phyloP scores from a whole-genome alignment of 2,329 filamentous ascomycete genomes.

The Paecilomyces sp. region DNA sequence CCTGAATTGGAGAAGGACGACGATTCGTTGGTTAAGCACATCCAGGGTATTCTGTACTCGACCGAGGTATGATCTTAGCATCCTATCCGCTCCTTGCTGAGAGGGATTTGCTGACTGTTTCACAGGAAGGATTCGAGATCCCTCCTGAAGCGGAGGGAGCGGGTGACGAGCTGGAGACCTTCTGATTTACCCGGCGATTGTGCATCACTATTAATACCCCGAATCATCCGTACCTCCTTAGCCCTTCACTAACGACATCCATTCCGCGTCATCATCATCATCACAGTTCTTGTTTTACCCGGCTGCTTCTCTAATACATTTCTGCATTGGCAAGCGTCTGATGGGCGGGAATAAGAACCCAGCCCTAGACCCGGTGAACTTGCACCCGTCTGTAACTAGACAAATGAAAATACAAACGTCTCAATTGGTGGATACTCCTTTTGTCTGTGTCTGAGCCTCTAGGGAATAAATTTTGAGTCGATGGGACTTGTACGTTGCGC shows the following conservation, averaged over 20 bases:
- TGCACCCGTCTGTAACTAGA: not conserved
- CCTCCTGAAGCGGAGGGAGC: conserved; percentile 20
- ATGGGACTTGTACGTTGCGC: no score
- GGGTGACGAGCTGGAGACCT: conserved; percentile 23
- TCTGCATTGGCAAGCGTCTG: not conserved
- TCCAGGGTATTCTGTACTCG: conserved; percentile 94
- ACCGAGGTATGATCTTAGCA: conserved; percentile 62
- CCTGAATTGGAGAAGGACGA: conserved; percentile 93
- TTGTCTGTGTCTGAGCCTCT: no score
- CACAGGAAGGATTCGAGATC: conserved; percentile 26
- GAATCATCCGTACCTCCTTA: not conserved
- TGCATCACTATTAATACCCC: conserved; percentile 19
- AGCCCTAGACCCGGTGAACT: not conserved
- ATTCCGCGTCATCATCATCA: not conserved
- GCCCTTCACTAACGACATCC: not conserved
- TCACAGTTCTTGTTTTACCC: not conserved
- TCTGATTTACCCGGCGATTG: conserved; percentile 12
- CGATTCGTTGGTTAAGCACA: conserved; percentile 84
- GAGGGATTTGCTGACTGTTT: conserved; percentile 3
- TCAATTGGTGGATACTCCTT: not conserved
- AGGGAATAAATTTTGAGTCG: no score
- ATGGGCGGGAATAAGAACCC: not conserved
- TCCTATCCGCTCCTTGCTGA: not conserved
- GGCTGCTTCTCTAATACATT: not conserved
- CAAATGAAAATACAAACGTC: not conserved